These are phyloP conservation scores for Fusarium stilboides DNA, from an alignment of 2,329 filamentous ascomycete species.

Conservation along the genomic window DNA sequence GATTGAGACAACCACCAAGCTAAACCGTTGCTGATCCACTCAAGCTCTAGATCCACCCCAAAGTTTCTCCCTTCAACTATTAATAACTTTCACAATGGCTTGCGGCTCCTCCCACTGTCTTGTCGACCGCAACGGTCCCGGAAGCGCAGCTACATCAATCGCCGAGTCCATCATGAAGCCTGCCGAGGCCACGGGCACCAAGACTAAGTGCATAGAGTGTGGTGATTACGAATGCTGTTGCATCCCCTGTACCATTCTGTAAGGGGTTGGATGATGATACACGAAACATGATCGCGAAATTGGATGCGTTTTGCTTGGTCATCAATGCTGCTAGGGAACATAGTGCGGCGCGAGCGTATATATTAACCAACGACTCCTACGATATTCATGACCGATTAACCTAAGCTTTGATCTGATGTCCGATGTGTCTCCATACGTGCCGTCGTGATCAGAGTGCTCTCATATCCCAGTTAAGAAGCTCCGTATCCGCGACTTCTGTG, in stretches of 20 bases:
- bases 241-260: constrained; percentile 69
- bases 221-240: constrained; percentile 65
- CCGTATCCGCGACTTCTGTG: not conserved
- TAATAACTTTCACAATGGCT: constrained; percentile 44
- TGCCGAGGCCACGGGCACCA: constrained; percentile 59
- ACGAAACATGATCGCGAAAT: not conserved
- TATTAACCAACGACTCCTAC: constrained; percentile 16
- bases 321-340: constrained; percentile 4
- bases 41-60: constrained; percentile 11
- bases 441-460: not conserved
- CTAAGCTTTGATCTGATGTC: not conserved
- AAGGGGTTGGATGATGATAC: constrained; percentile 2
- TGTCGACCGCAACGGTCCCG: constrained; percentile 61
- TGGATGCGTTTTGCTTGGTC: constrained; percentile 14
- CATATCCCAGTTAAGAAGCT: not conserved
- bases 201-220: constrained; percentile 50
- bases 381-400: constrained; percentile 11
- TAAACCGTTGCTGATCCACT: constrained; percentile 16
- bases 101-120: constrained; percentile 41
- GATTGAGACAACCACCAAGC: not conserved
- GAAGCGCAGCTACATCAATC: constrained; percentile 64
- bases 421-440: not conserved
- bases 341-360: constrained; percentile 18
- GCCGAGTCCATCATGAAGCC: constrained; percentile 68
- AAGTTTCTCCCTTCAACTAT: constrained; percentile 6